Conservation (phyloP, 768 basidiomycete genomes). For the Boletus bicolor region DNA sequence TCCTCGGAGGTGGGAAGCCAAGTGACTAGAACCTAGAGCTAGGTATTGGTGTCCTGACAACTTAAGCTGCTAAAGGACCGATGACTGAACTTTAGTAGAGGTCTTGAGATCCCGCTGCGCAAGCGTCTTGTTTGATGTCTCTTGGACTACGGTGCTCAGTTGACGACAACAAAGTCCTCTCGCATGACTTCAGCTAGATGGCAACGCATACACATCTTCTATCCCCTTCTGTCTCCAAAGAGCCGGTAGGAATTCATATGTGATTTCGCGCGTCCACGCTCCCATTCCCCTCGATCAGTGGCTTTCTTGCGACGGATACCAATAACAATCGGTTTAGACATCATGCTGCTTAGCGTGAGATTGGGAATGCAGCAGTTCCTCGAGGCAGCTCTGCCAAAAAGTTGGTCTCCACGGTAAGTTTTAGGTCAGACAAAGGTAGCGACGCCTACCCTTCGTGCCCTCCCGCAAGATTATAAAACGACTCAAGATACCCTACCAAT, state of each 20-base stretch:
- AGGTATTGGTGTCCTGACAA: slow-evolving; percentile 49
- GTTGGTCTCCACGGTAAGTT: slow-evolving; percentile 34
- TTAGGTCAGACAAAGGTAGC: not conserved
- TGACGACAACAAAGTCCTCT: slow-evolving; percentile 66
- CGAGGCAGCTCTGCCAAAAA: slow-evolving; percentile 74
- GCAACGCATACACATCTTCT: slow-evolving; percentile 50
- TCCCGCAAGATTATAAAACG: slow-evolving; percentile 61
- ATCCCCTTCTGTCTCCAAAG: slow-evolving; percentile 84
- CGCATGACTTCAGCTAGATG: not conserved
- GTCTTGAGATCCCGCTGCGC: slow-evolving; percentile 23
- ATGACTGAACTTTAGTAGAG: slow-evolving; percentile 46
- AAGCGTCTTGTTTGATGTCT: slow-evolving; percentile 50
- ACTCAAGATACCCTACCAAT: slow-evolving; percentile 42
- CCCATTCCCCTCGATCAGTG: slow-evolving; percentile 53
- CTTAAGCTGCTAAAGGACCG: slow-evolving; percentile 73
- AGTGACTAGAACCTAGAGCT: slow-evolving; percentile 49
- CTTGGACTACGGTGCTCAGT: slow-evolving; percentile 41
- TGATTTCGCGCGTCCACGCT: slow-evolving; percentile 42
- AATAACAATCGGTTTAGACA: slow-evolving; percentile 62
- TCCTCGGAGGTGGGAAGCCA: slow-evolving; percentile 61
- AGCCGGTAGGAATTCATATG: slow-evolving; percentile 61
- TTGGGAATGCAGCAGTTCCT: slow-evolving; percentile 55
- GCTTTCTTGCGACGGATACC: slow-evolving; percentile 55
- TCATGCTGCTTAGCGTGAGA: slow-evolving; percentile 54
- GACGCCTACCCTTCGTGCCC: slow-evolving; percentile 57